phyloP scores from a whole-genome alignment of 768 basidiomycete species.

The Leccinum obscurum region DNA sequence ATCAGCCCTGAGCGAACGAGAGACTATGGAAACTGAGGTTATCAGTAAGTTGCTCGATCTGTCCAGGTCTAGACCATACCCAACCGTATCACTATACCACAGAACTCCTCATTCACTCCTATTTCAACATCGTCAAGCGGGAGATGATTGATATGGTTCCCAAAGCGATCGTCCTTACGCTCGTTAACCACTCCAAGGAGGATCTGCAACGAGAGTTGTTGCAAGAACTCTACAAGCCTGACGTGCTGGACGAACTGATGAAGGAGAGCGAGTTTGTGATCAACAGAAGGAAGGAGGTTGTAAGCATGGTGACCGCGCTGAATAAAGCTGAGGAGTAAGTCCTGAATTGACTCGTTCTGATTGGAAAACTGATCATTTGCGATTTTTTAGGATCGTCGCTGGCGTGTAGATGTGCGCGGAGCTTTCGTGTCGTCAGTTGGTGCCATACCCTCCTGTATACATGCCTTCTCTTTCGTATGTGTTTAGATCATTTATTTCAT shows the following conservation, averaged over 20 bases:
- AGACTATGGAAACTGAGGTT: constrained; percentile 98
- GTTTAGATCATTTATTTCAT: constrained; percentile 20
- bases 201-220: constrained; percentile 91
- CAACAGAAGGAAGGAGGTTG: constrained; percentile 89
- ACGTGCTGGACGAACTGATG: constrained; percentile 90
- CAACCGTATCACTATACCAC: constrained; percentile 31
- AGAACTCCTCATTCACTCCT: constrained; percentile 96
- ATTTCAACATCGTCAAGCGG: constrained; percentile 97
- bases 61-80: neutral
- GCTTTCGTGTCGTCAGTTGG: constrained; percentile 17
- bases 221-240: constrained; percentile 96
- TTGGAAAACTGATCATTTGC: constrained; percentile 13
- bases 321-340: constrained; percentile 99
- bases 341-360: constrained; percentile 1
- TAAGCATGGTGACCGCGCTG: constrained; percentile 89
- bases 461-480: constrained; percentile 21
- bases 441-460: constrained; percentile 33
- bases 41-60: constrained; percentile 73
- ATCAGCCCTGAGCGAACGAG: constrained; percentile 86
- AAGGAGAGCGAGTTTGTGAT: constrained; percentile 94
- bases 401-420: constrained; percentile 46
- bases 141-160: constrained; percentile 99
- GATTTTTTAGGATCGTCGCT: constrained; percentile 53
- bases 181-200: constrained; percentile 93
- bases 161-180: constrained; percentile 88